These are phyloP conservation scores for Puccinia coronata DNA, from an alignment of 1,284 basidiomycete species.

Conservation along the genomic window DNA sequence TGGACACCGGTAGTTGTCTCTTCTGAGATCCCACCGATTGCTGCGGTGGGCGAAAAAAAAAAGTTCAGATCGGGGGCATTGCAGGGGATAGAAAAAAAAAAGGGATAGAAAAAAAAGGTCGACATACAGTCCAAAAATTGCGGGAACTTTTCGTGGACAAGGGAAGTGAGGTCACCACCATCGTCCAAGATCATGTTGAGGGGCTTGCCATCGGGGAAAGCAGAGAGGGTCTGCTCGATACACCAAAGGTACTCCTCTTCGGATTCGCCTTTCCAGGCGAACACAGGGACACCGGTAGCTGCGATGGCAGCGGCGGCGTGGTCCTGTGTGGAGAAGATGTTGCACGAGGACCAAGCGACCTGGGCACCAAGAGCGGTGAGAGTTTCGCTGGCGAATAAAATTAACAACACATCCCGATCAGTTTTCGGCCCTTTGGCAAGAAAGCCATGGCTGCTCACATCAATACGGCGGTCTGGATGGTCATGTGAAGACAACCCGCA, in stretches of 20 bases:
- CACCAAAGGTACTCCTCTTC: slow-evolving; percentile 99
- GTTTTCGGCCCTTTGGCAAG: background rate
- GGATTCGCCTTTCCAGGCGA: slow-evolving; percentile 99
- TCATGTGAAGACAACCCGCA: slow-evolving; percentile 98
- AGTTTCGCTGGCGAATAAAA: slow-evolving; percentile 91
- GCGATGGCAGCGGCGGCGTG: slow-evolving; percentile 98
- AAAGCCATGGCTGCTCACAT: slow-evolving; percentile 55
- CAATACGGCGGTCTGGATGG: slow-evolving; percentile 74
- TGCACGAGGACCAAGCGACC: slow-evolving; percentile 99
- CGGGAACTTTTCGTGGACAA: slow-evolving; percentile 95
- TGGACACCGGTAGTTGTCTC: slow-evolving; percentile 99
- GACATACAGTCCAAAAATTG: slow-evolving; percentile 73
- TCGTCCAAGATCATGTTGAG: slow-evolving; percentile 99
- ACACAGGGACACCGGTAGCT: slow-evolving; percentile 96
- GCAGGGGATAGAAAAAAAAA: background rate
- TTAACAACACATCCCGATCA: slow-evolving; percentile 12
- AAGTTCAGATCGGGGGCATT: background rate
- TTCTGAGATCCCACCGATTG: slow-evolving; percentile 90
- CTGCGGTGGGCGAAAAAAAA: slow-evolving; percentile 59
- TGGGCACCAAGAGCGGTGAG: slow-evolving; percentile 91
- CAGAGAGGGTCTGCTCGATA: slow-evolving; percentile 90
- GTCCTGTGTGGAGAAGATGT: slow-evolving; percentile 99
- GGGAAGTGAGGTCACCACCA: slow-evolving; percentile 91
- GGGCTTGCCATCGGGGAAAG: slow-evolving; percentile 69
- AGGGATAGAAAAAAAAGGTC: too few species aligned